phyloP scores from a whole-genome alignment of 371 early-diverging fungal species.

The Zychaea mexicana region DNA sequence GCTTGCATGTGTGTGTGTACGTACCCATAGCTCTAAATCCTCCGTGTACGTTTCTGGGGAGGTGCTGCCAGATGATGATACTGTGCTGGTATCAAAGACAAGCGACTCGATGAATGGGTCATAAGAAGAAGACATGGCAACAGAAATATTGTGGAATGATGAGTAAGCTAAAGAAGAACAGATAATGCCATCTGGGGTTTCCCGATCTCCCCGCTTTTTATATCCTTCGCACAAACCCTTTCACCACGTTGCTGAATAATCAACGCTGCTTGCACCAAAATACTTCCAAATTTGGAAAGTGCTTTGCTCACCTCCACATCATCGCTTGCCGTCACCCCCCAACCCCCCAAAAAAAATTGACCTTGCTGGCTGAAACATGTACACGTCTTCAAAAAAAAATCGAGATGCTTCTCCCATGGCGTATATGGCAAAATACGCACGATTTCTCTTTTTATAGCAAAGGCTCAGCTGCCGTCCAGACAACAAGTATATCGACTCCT shows the following conservation, averaged over 20 bases:
- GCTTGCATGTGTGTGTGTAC: too few relatives aligned
- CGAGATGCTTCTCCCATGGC: not conserved
- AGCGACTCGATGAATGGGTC: slow-evolving; percentile 1
- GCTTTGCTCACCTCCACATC: too few relatives aligned
- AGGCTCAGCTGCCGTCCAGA: too few relatives aligned
- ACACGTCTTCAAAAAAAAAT: not conserved
- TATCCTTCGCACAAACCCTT: not conserved
- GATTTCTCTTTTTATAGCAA: too few relatives aligned
- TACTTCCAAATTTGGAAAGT: not conserved
- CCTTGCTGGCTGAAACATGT: not conserved
- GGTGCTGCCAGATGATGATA: not conserved
- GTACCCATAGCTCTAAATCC: slow-evolving; percentile 1
- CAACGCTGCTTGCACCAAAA: not conserved
- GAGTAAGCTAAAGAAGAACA: not conserved
- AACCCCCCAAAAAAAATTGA: too few relatives aligned
- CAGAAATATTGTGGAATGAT: not conserved
- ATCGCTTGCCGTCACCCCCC: too few relatives aligned
- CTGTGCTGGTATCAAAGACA: not conserved
- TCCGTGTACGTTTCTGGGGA: not conserved
- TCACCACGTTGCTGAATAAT: not conserved
- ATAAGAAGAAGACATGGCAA: not conserved
- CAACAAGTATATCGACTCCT: too few relatives aligned
- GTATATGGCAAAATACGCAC: too few relatives aligned
- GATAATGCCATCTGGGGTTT: not conserved
- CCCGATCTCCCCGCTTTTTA: slow-evolving; percentile 1